phyloP scores from a whole-genome alignment of 2,329 filamentous ascomycete genomes.

The Bipolaris gigantea region DNA sequence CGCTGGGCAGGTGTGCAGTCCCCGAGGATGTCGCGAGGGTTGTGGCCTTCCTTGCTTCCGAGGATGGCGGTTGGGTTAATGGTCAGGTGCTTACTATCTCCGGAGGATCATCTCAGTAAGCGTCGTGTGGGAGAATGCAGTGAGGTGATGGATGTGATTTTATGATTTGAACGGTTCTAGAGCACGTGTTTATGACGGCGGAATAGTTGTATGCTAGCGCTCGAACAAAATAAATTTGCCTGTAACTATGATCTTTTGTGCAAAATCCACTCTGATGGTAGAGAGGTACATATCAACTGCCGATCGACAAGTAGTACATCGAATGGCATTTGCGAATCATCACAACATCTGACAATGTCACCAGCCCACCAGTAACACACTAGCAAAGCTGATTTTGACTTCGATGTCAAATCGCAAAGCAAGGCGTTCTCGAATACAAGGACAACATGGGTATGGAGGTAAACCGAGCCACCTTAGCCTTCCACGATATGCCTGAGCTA shows the following conservation, averaged over 20 bases:
- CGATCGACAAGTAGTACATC: too few species aligned
- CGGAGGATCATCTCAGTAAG: constrained; percentile 46
- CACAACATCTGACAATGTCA: background rate
- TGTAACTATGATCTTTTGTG: background rate
- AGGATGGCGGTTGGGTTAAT: constrained; percentile 47
- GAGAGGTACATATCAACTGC: too few species aligned
- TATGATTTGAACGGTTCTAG: background rate
- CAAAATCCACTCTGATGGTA: too few species aligned
- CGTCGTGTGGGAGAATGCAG: background rate
- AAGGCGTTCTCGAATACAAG: background rate
- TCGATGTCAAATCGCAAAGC: background rate
- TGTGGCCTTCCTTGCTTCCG: constrained; percentile 46
- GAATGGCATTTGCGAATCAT: too few species aligned
- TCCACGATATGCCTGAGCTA: background rate
- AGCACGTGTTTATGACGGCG: background rate
- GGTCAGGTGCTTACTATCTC: constrained; percentile 48
- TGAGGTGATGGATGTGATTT: background rate
- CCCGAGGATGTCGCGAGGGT: constrained; percentile 51
- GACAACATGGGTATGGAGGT: background rate
- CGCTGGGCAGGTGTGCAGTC: constrained; percentile 52
- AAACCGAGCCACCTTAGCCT: background rate
- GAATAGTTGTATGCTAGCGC: background rate
- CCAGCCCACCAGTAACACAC: background rate
- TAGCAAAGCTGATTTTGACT: background rate
- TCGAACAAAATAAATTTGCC: constrained; percentile 4